Conservation (phyloP, 2,329 filamentous ascomycete genomes). For the Paracorniculantispora psalliotae region DNA sequence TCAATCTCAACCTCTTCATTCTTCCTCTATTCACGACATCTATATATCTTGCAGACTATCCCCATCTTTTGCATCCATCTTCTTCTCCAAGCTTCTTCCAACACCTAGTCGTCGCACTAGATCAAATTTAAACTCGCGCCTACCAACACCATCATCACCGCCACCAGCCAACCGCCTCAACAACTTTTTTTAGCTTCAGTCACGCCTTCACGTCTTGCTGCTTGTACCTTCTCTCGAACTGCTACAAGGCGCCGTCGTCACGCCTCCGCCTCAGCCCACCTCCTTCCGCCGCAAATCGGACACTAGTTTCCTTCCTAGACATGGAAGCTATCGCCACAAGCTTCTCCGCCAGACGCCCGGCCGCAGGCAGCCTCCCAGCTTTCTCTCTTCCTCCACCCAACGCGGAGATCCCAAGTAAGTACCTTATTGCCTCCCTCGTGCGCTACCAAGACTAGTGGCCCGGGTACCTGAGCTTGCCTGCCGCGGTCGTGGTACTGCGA, state of each 20-base stretch:
- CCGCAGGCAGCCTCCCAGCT: constrained; percentile 28
- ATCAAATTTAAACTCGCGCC: no score
- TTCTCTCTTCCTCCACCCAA: constrained; percentile 33
- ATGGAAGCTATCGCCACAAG: constrained; percentile 28
- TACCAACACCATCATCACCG: background rate
- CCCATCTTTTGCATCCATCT: background rate
- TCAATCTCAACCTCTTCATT: background rate
- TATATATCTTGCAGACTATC: background rate
- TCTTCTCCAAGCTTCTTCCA: no score
- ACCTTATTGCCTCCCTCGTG: constrained; percentile 27
- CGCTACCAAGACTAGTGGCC: constrained; percentile 38
- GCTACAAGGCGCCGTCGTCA: background rate
- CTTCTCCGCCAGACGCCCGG: constrained; percentile 31
- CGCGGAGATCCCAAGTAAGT: constrained; percentile 33
- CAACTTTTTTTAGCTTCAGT: no score
- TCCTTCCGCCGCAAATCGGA: background rate
- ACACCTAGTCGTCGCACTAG: no score
- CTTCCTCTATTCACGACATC: background rate
- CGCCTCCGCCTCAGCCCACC: background rate
- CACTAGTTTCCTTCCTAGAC: background rate
- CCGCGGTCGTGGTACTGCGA: no score
- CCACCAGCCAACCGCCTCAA: background rate
- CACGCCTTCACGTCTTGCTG: background rate
- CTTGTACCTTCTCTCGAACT: no score
- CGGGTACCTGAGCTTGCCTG: no score